Evolutionary conservation across 2,329 filamentous ascomycete genomes (phyloP).

Genomic region (Fusarium sp.): DNA sequence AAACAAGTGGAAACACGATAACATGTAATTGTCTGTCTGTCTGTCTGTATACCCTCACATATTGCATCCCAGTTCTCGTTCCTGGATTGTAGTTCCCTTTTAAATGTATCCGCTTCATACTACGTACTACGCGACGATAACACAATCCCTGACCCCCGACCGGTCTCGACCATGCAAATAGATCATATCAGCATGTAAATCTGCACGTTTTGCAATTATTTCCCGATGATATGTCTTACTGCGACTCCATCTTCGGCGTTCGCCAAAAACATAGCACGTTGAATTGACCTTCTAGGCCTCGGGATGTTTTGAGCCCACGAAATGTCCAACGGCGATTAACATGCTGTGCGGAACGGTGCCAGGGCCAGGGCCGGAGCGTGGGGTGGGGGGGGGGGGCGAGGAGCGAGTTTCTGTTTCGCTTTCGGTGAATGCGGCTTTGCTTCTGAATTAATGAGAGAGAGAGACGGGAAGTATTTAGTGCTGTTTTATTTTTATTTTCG

Average conservation of each 20-base stretch:
- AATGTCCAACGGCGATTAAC: neutral
- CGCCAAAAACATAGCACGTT: constrained; percentile 13
- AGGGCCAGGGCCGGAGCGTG: neutral
- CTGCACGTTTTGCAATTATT: neutral
- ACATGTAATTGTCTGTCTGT: neutral
- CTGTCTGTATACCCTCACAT: neutral
- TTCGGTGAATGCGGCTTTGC: constrained; percentile 17
- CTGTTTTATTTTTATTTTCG: neutral
- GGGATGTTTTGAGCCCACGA: neutral
- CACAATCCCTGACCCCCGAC: neutral
- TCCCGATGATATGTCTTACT: neutral
- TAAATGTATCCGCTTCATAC: neutral
- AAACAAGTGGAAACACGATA: neutral
- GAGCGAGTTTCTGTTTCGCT: constrained; percentile 8
- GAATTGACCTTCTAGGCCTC: constrained; percentile 16
- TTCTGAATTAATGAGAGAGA: neutral
- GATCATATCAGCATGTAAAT: neutral
- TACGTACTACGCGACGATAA: neutral
- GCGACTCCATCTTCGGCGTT: constrained; percentile 8
- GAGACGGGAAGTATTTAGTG: neutral
- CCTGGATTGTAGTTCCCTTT: neutral
- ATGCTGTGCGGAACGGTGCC: constrained; percentile 13
- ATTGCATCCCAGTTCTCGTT: neutral
- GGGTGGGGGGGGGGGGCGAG: constrained; percentile 5
- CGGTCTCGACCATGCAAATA: constrained; percentile 4